Evolutionary conservation across 2,329 filamentous ascomycete genomes (phyloP).

Genomic region (Aspergillus bombycis): DNA sequence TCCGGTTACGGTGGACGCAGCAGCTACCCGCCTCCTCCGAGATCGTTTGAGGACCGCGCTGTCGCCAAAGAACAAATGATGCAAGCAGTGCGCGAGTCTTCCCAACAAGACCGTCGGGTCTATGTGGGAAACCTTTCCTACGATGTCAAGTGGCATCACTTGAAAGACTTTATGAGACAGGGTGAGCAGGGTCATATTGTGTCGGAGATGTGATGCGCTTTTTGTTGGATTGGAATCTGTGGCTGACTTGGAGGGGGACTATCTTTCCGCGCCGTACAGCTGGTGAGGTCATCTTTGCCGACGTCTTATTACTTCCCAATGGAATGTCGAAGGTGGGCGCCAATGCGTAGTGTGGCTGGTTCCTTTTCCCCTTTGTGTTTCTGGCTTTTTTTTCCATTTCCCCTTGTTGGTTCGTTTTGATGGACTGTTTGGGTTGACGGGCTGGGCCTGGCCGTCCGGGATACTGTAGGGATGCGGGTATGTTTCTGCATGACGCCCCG

Average conservation of each 20-base stretch:
- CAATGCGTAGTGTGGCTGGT: constrained; percentile 87
- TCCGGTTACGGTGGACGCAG: constrained; percentile 60
- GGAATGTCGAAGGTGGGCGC: constrained; percentile 99
- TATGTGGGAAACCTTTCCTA: constrained; percentile 99
- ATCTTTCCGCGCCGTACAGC: constrained; percentile 60
- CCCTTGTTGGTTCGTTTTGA: constrained; percentile 63
- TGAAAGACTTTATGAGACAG: constrained; percentile 99
- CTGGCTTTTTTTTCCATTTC: constrained; percentile 54
- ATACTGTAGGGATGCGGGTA: constrained; percentile 99
- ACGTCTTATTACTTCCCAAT: constrained; percentile 99
- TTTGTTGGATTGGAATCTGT: constrained; percentile 25
- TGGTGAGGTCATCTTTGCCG: constrained; percentile 98
- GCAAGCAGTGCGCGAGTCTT: constrained; percentile 88
- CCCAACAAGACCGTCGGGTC: constrained; percentile 98
- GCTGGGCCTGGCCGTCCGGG: constrained; percentile 84
- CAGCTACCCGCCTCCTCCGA: constrained; percentile 63
- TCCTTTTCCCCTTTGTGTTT: constrained; percentile 66
- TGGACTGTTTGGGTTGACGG: constrained; percentile 98
- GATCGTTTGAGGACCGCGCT: constrained; percentile 81
- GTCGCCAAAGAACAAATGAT: constrained; percentile 93
- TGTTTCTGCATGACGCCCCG: constrained; percentile 48
- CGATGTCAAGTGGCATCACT: constrained; percentile 99
- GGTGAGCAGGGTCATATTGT: constrained; percentile 63
- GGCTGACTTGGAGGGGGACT: constrained; percentile 37
- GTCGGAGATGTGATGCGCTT: constrained; percentile 24